A percentile compares a stretch with the other conserved stretches of the same genome.
phyloP scores from a whole-genome alignment of 2,329 filamentous ascomycete species.

The Paracamarosporium sp. region DNA sequence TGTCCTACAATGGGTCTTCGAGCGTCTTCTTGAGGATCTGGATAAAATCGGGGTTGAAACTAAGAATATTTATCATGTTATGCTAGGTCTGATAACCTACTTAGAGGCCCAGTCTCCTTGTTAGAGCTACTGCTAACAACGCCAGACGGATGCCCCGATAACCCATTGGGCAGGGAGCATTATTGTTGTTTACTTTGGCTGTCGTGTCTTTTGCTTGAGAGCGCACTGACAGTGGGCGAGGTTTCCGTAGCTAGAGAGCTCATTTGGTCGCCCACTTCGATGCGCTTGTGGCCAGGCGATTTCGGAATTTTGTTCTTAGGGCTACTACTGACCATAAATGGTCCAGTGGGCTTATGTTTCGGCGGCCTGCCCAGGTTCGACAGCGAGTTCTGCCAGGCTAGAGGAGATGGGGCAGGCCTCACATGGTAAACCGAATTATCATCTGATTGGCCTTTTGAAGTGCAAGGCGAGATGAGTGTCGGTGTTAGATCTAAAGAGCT shows the following conservation, averaged over 20 bases:
- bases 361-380: background rate
- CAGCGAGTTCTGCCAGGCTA: background rate
- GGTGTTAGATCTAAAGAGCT: no score
- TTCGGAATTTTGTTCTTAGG: background rate
- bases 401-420: background rate
- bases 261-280: background rate
- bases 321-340: background rate
- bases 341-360: background rate
- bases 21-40: background rate
- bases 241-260: background rate
- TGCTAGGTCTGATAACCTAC: background rate
- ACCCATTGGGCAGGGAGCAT: background rate
- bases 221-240: background rate
- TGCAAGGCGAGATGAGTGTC: no score
- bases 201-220: background rate
- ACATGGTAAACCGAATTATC: background rate
- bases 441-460: no score
- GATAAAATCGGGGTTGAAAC: background rate
- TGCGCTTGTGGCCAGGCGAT: background rate
- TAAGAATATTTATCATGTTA: no score
- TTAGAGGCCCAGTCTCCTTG: background rate
- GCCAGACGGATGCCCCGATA: background rate
- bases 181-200: background rate
- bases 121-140: background rate
- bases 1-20: no score